Evolutionary conservation across 129 eudicot species (phyloP), one percentile per base, ranked within the genome.

Genomic region (Escallonia rubra): DNA sequence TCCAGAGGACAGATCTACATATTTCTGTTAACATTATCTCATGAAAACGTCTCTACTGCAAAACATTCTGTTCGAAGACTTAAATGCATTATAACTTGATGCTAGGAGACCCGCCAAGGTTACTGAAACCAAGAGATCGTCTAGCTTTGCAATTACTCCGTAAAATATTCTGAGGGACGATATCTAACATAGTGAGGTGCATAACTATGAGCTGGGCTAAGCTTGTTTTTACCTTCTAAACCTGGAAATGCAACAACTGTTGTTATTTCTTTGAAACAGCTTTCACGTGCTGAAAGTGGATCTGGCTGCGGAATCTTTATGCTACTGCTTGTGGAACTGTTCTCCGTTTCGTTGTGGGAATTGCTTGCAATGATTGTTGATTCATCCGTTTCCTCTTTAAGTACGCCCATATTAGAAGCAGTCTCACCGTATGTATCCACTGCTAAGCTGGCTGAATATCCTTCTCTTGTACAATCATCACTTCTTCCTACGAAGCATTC

Each of bases 181-280:
- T 23, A 23, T 23, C 0, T 1, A 23, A 23, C 34, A 23, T 23
- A 23, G 34, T 23, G 34, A 23, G 34, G 34, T 23, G 34, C 34
- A 23, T 23, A 23, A 23, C 34, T 23, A 23, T 23, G 34, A 23
- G 34, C 34, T 23, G 34, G 34, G 34, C 34, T 0, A 23, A 23
- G 34, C 1, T 23, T 23, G 34, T 23, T 23, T 23, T 59, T 82
- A 82, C 87, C 85, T 79, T 79, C 71, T 44, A 59, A 57, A 51
- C 11, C 44, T 12, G 60, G 76, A 63, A 64, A 50, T 42, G 56
- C 74, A 13, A 63, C 65, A 41, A 51, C 16, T 68, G 56, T 40
- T 43, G 63, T 45, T 3, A 45, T 82, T 10, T 70, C 77, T 59
- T 49, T 63, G 14, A 60, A 59, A 67, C 60, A 38, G 69, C 39